These are phyloP conservation scores for Annulohypoxylon stygium DNA, from an alignment of 495 filamentous ascomycete species.

Conservation along the genomic window DNA sequence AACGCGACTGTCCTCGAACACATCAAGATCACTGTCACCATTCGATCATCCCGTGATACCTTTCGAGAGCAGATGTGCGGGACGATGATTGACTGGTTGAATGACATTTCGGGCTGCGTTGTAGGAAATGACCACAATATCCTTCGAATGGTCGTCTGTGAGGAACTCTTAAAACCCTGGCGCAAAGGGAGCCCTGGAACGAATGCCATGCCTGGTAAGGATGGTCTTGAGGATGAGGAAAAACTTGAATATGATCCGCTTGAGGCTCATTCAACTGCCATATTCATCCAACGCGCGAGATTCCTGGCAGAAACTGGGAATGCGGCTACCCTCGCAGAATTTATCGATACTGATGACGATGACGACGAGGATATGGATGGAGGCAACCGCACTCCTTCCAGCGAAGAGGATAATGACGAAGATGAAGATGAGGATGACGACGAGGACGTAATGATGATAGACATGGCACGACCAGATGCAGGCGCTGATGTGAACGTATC, in stretches of 20 bases:
- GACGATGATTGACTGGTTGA: constrained; percentile 96
- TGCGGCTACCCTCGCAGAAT: constrained; percentile 32
- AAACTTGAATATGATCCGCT: constrained; percentile 50
- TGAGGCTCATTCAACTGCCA: constrained; percentile 37
- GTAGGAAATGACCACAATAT: constrained; percentile 84
- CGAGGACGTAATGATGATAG: constrained; percentile 65
- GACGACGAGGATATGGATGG: constrained; percentile 59
- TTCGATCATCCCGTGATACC: constrained; percentile 91
- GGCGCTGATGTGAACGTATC: constrained; percentile 70
- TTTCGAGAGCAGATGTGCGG: constrained; percentile 98
- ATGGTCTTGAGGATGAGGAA: constrained; percentile 92
- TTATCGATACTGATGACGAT: constrained; percentile 60
- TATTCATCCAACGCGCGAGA: constrained; percentile 46
- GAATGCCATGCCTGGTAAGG: constrained; percentile 84
- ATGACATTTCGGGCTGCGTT: constrained; percentile 91
- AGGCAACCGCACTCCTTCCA: constrained; percentile 52
- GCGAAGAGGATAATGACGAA: constrained; percentile 61
- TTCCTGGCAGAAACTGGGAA: constrained; percentile 47
- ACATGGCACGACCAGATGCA: constrained; percentile 58
- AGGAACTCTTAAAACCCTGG: constrained; percentile 91
- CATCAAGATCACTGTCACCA: constrained; percentile 95
- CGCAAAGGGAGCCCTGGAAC: constrained; percentile 84
- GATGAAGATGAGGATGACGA: constrained; percentile 61
- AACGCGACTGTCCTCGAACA: constrained; percentile 89
- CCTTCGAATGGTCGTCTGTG: constrained; percentile 83